Evolutionary conservation across 768 basidiomycete species (phyloP).

Genomic region (Lactarius hatsudake): DNA sequence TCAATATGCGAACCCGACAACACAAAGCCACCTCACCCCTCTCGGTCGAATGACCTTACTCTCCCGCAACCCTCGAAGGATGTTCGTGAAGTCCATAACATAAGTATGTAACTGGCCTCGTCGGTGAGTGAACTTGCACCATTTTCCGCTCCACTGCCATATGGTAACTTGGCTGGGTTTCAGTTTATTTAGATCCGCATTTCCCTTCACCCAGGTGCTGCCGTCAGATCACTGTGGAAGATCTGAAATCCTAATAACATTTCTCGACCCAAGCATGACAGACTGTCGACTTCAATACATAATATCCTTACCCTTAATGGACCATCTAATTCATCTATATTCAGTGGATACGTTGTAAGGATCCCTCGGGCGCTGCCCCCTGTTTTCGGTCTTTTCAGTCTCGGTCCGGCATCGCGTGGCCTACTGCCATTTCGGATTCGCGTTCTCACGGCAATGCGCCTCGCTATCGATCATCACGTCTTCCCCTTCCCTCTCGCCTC

Average conservation of each 20-base stretch:
- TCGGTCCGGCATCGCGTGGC: too few relatives aligned
- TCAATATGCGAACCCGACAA: conserved; percentile 38
- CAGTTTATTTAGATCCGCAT: conserved; percentile 11
- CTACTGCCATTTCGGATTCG: too few relatives aligned
- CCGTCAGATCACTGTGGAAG: conserved; percentile 71
- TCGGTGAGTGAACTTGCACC: conserved; percentile 50
- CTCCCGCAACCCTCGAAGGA: conserved; percentile 33
- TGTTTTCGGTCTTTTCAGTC: too few relatives aligned
- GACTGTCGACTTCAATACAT: too few relatives aligned
- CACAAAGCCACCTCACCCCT: conserved; percentile 23
- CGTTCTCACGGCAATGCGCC: too few relatives aligned
- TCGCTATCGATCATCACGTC: too few relatives aligned
- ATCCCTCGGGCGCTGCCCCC: too few relatives aligned
- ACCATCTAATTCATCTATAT: conserved; percentile 24
- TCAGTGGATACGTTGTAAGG: conserved; percentile 30
- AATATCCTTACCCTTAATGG: conserved; percentile 31
- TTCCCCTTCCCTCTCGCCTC: too few relatives aligned
- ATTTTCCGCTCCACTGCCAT: conserved; percentile 9
- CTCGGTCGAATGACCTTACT: conserved; percentile 35
- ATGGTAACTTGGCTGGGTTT: conserved; percentile 5
- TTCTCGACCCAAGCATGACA: conserved; percentile 50
- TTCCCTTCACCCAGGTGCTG: conserved; percentile 48
- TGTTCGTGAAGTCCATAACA: conserved; percentile 47
- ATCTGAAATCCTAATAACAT: conserved; percentile 81
- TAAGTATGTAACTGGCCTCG: conserved; percentile 64